A percentile compares a stretch with the other conserved stretches of the same genome.
phyloP scores from a whole-genome alignment of 805 yeast genomes.

The Wickerhamiella sergipiensis region DNA sequence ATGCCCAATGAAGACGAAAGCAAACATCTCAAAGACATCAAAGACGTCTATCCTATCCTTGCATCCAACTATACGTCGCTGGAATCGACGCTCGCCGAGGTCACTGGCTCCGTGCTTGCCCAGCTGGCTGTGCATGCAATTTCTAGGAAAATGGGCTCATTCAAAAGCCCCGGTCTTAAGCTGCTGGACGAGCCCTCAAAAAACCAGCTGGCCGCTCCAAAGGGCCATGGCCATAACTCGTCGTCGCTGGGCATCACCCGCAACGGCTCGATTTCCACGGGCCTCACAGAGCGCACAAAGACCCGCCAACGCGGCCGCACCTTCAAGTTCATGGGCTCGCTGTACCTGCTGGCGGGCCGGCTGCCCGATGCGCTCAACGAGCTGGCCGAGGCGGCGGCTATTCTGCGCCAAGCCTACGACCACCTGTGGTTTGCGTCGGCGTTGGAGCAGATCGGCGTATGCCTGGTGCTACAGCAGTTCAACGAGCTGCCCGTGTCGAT shows the following conservation, averaged over 20 bases:
- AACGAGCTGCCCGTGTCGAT: conserved; percentile 35
- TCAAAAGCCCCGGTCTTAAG: conserved; percentile 56
- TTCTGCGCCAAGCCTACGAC: conserved; percentile 52
- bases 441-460: conserved; percentile 65
- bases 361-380: conserved; percentile 54
- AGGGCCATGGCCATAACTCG: conserved; percentile 1
- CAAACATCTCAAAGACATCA: background rate
- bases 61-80: conserved; percentile 25
- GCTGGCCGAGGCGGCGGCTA: conserved; percentile 57
- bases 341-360: conserved; percentile 70
- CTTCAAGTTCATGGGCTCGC: conserved; percentile 58
- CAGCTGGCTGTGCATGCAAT: conserved; percentile 52
- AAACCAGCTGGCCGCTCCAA: conserved; percentile 5
- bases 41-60: conserved; percentile 10
- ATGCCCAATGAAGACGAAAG: conserved; percentile 10
- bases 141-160: conserved; percentile 63
- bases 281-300: conserved; percentile 27
- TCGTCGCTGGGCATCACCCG: background rate
- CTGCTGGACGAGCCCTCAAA: conserved; percentile 15
- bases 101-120: conserved; percentile 48
- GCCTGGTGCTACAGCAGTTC: conserved; percentile 45
- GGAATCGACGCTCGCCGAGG: conserved; percentile 62
- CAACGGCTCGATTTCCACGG: conserved; percentile 23
- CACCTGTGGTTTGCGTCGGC: conserved; percentile 81
- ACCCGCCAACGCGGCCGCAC: conserved; percentile 57